Conservation (phyloP, 225 moss, liverwort and hornwort species). For the Ulota crispa region DNA sequence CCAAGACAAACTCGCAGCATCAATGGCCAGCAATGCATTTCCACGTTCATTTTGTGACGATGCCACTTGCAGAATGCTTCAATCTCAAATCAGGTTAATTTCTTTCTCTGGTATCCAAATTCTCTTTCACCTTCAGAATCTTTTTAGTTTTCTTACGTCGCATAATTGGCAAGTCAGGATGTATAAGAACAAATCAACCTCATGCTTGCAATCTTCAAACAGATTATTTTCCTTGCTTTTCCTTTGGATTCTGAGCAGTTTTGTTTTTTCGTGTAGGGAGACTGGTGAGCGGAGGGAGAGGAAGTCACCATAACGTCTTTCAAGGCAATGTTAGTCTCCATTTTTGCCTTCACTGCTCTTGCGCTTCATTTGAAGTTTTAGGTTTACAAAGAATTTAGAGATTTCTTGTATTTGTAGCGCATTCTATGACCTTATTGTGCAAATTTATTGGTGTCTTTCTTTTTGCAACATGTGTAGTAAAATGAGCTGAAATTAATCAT, state of each 20-base stretch:
- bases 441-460: background rate
- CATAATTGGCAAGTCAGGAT: background rate
- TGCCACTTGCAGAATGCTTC: slow-evolving; percentile 17
- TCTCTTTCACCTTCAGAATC: background rate
- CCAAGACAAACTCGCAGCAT: background rate
- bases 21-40: background rate
- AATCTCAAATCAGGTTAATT: background rate
- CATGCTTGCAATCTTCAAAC: background rate
- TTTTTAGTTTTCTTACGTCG: background rate
- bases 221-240: too few relatives aligned
- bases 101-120: too few relatives aligned
- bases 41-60: slow-evolving; percentile 9
- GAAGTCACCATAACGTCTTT: background rate
- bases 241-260: background rate
- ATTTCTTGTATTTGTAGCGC: background rate
- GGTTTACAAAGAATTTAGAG: background rate
- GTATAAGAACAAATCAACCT: background rate
- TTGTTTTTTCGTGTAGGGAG: background rate
- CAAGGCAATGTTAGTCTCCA: background rate
- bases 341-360: background rate
- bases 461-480: background rate
- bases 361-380: background rate
- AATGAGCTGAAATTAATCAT: background rate
- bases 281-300: slow-evolving; percentile 10
- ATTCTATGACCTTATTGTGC: background rate